phyloP scores from a whole-genome alignment of 495 filamentous ascomycete species.

The Pyrenula aspistea region DNA sequence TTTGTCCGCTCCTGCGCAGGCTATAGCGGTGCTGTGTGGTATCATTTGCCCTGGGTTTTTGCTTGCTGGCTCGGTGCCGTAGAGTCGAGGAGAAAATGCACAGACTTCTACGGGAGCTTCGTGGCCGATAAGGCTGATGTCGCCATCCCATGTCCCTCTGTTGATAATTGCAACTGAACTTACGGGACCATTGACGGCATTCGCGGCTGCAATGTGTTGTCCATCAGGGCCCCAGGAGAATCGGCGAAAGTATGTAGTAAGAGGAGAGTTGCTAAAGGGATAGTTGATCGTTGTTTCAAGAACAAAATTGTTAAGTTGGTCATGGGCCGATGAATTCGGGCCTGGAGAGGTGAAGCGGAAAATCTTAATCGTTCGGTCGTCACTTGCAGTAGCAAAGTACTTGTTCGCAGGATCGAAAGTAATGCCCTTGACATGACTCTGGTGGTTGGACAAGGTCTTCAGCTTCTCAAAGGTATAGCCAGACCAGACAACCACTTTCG shows the following conservation, averaged over 20 bases:
- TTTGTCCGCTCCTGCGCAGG: constrained; percentile 93
- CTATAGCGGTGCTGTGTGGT: constrained; percentile 63
- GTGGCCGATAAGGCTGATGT: constrained; percentile 95
- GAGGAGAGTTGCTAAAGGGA: constrained; percentile 76
- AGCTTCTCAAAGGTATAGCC: constrained; percentile 96
- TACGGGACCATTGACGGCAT: constrained; percentile 93
- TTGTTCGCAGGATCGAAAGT: constrained; percentile 98
- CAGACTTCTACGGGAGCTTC: constrained; percentile 96
- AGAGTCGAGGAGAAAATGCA: constrained; percentile 87
- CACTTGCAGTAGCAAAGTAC: constrained; percentile 95
- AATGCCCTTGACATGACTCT: constrained; percentile 96
- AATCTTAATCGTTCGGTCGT: constrained; percentile 93
- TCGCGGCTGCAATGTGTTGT: constrained; percentile 91
- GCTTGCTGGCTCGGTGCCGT: constrained; percentile 54
- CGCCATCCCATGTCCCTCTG: constrained; percentile 82
- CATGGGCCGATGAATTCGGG: constrained; percentile 85
- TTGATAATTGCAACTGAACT: constrained; percentile 95
- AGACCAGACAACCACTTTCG: constrained; percentile 96
- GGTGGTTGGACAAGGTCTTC: constrained; percentile 79
- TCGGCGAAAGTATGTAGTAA: constrained; percentile 93
- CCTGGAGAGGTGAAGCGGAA: constrained; percentile 85
- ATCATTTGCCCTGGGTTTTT: constrained; percentile 40
- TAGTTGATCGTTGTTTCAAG: constrained; percentile 75
- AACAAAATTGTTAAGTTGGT: constrained; percentile 89
- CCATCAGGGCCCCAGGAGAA: constrained; percentile 98